Conservation (phyloP, 2,329 filamentous ascomycete genomes). For the Cryoendolithus antarcticus region DNA sequence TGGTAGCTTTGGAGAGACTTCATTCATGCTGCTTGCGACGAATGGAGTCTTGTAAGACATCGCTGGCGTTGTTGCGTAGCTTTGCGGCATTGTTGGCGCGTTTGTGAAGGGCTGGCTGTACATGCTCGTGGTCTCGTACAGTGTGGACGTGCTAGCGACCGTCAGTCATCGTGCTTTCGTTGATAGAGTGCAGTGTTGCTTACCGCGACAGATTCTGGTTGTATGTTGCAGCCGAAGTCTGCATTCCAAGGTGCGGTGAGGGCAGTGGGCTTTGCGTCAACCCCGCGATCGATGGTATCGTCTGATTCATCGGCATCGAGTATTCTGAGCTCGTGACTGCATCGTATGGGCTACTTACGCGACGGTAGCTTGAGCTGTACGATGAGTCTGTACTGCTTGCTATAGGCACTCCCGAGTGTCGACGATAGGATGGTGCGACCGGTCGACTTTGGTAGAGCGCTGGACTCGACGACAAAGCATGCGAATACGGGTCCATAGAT, state of each 20-base stretch:
- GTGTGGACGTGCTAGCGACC: conserved; percentile 16
- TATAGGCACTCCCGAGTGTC: conserved; percentile 16
- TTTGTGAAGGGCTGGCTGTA: conserved; percentile 18
- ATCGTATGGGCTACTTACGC: conserved; percentile 20
- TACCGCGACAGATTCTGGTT: conserved; percentile 14
- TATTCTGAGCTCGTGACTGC: conserved; percentile 13
- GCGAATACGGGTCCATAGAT: conserved; percentile 11
- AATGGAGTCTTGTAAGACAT: not conserved
- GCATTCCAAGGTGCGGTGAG: conserved; percentile 15
- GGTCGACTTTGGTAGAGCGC: conserved; percentile 19
- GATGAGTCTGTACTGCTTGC: conserved; percentile 8
- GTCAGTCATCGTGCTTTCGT: not conserved
- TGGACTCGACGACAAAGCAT: conserved; percentile 19
- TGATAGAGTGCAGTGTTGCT: conserved; percentile 2
- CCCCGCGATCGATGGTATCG: conserved; percentile 21
- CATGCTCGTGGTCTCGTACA: conserved; percentile 16
- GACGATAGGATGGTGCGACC: conserved; percentile 10
- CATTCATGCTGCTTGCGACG: not conserved
- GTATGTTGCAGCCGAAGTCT: conserved; percentile 10
- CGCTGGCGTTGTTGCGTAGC: conserved; percentile 11
- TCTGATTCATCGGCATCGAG: conserved; percentile 16
- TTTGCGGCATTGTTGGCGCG: conserved; percentile 13
- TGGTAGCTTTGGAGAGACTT: not conserved
- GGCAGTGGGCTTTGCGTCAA: conserved; percentile 22
- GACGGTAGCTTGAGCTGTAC: conserved; percentile 16